Evolutionary conservation across 2,329 filamentous ascomycete genomes (phyloP).

Genomic region (Penicillium oxalicum): DNA sequence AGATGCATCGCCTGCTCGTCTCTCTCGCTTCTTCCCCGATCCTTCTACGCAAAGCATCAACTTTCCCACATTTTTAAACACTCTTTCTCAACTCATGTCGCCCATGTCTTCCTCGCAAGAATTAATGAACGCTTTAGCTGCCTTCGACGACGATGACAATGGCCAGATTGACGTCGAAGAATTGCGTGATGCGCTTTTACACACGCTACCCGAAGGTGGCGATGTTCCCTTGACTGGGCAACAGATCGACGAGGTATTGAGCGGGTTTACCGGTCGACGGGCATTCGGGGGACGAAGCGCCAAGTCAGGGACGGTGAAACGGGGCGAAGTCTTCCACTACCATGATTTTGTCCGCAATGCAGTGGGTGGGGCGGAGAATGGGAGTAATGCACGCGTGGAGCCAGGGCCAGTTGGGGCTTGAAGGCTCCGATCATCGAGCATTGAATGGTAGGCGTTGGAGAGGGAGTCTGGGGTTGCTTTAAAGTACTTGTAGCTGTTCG

Average conservation of each 20-base stretch:
- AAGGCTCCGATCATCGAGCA: constrained; percentile 4
- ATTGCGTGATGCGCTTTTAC: constrained; percentile 72
- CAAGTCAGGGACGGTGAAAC: constrained; percentile 51
- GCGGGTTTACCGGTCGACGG: constrained; percentile 74
- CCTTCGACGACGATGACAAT: constrained; percentile 92
- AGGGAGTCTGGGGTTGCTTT: constrained; percentile 12
- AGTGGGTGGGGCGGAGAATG: constrained; percentile 47
- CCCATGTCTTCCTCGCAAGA: constrained; percentile 72
- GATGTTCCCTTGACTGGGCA: constrained; percentile 56
- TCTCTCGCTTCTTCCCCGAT: constrained; percentile 77
- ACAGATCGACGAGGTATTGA: constrained; percentile 82
- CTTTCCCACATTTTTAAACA: constrained; percentile 79
- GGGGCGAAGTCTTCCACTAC: constrained; percentile 88
- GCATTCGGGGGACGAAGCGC: constrained; percentile 62
- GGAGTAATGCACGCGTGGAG: constrained; percentile 21
- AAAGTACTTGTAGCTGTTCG: background rate
- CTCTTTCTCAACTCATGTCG: constrained; percentile 66
- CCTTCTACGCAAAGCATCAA: constrained; percentile 67
- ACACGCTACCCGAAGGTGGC: constrained; percentile 72
- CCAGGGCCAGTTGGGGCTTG: constrained; percentile 10
- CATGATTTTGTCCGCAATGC: constrained; percentile 79
- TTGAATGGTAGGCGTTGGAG: constrained; percentile 1
- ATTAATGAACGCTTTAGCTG: constrained; percentile 81
- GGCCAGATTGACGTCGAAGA: constrained; percentile 83
- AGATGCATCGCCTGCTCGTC: constrained; percentile 62